Conservation (phyloP, 2,329 filamentous ascomycete species). For the Ampelomyces quisqualis region DNA sequence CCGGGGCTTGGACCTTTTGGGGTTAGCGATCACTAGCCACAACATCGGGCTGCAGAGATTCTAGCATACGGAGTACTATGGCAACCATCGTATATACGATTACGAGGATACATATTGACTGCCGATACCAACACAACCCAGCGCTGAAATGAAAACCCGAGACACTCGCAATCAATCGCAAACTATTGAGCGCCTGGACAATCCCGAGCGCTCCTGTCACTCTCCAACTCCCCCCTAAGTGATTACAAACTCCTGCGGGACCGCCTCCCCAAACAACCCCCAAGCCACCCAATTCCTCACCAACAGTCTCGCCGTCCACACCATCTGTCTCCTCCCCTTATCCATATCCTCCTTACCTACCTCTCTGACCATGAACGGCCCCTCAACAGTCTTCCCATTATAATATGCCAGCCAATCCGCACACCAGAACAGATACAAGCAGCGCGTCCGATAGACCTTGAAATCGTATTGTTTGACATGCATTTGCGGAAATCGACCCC, state of each 20-base stretch:
- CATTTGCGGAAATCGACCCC: constrained; percentile 3
- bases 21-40: too few relatives aligned
- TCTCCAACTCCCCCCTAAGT: too few relatives aligned
- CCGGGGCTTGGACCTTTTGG: too few relatives aligned
- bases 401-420: constrained; percentile 14
- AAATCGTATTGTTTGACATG: constrained; percentile 8
- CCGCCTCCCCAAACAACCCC: constrained; percentile 13
- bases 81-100: too few relatives aligned
- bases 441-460: constrained; percentile 8
- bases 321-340: background rate
- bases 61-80: too few relatives aligned
- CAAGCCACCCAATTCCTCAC: constrained; percentile 19
- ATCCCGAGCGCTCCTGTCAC: too few relatives aligned
- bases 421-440: constrained; percentile 17
- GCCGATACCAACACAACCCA: too few relatives aligned
- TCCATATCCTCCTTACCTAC: background rate
- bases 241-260: constrained; percentile 10
- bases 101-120: too few relatives aligned
- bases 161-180: too few relatives aligned
- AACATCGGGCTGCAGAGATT: too few relatives aligned
- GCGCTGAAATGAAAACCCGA: too few relatives aligned
- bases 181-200: too few relatives aligned
- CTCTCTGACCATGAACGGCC: constrained; percentile 6
- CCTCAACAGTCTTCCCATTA: constrained; percentile 2
- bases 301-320: constrained; percentile 2